These are phyloP conservation scores for Clarkia xantiana DNA, from an alignment of 345 rosid species.

Conservation along the genomic window DNA sequence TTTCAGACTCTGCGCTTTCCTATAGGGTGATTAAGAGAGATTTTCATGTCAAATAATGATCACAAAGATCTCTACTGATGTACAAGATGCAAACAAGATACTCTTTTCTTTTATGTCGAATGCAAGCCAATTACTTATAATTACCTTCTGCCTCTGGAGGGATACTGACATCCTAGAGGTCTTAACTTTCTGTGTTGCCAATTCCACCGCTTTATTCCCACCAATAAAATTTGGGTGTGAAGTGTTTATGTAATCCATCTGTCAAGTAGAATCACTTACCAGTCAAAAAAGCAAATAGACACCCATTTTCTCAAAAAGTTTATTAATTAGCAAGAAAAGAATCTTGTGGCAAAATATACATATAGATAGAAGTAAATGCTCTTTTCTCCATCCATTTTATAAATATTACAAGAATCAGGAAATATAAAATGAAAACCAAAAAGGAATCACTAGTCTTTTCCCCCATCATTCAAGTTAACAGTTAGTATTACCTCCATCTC, in stretches of 20 bases:
- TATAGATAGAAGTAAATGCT: too few species aligned
- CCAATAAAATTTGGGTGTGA: slow-evolving; percentile 88
- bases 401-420: too few species aligned
- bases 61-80: too few species aligned
- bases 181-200: slow-evolving; percentile 55
- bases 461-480: too few species aligned
- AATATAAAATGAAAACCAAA: too few species aligned
- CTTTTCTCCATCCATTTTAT: too few species aligned
- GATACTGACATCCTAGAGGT: slow-evolving; percentile 49
- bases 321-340: too few species aligned
- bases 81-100: background rate
- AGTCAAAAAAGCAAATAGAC: background rate
- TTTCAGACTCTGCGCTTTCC: slow-evolving; percentile 74
- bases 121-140: slow-evolving; percentile 6
- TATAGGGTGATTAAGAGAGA: slow-evolving; percentile 12
- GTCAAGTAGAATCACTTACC: slow-evolving; percentile 12
- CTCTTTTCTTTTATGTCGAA: background rate
- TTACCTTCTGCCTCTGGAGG: slow-evolving; percentile 51
- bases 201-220: slow-evolving; percentile 83
- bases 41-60: too few species aligned
- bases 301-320: too few species aligned
- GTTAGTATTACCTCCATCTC: slow-evolving; percentile 86
- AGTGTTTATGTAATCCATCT: slow-evolving; percentile 96
- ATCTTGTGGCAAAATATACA: too few species aligned
- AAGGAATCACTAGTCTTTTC: too few species aligned